Evolutionary conservation across 2,329 filamentous ascomycete species (phyloP), one percentile per base, ranked within the genome.

Genomic region (Pestalotiopsis sp.): DNA sequence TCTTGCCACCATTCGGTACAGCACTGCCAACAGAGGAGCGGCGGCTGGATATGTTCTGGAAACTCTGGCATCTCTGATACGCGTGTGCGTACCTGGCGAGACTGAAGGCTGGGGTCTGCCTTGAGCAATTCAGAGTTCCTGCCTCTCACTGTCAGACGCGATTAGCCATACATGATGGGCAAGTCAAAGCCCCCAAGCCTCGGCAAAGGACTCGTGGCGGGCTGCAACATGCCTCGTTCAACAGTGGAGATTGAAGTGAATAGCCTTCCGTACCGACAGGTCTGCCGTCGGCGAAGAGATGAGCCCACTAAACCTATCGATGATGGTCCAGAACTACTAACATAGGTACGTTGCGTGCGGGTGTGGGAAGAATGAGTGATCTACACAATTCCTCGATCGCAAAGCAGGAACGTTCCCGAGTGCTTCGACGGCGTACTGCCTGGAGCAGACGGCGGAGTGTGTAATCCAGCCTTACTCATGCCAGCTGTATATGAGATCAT

Each of bases 201-300:
- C 59, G 59, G 59, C 27, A 11, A 36, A 62, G 59, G 31, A 17
- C 59, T 62, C 31, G 59, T 40, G 27, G 59, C 59, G 59, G 59
- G n/a, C 27, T 17, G 31, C 59, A 36, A 13, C 57, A 27, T 27
- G 11, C 23, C 57, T 27, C 23, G 13, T 27, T 59, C 57, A 27
- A 27, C 23, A 27, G 57, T 27, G 23, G 23, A 59, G 27, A 59
- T 59, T 36, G 23, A 59, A 7, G 25, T 6, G 23, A 59, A 27
- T 17, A 59, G 57, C 57, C 23, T 59, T 59, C 14, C 57, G 57
- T 59, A 59, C 57, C 57, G 57, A 59, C 23, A 59, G 12, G 11
- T 13, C 20, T 27, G 12, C 57, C 27, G 23, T 31, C 20, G n/a
- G 27, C 14, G 17, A 23, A 59, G 27, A 59, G 57, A 59, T 59